Evolutionary conservation across 257 asterid species (phyloP), one percentile per base, ranked within the genome.

Genomic region (Asclepias syriaca): DNA sequence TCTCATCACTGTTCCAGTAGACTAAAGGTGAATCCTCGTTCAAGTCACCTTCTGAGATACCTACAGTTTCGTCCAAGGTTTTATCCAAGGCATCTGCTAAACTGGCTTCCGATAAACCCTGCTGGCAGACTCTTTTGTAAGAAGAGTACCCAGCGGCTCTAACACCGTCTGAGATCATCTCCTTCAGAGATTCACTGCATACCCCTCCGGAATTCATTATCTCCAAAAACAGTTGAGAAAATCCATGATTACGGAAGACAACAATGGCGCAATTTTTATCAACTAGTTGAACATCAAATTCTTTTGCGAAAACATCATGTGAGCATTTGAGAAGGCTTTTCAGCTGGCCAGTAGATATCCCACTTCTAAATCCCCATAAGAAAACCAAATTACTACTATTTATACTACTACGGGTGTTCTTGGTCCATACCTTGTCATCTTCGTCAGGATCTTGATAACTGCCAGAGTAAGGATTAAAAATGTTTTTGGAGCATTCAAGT

Each of bases 301-400:
- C 91, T 69, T 83, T 72, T 12, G 79, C 71, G 78, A 87, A 83
- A 45, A 84, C 80, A 65, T 84, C 87, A 48, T 87, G 90, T 6
- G 89, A 83, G 75, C 81, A 85, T 48, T 66, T 68, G 39, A 94
- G 84, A 72, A 88, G 75, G 68, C 60, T 75, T 78, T 87, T 94
- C 64, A 91, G 86, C 82, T 77, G 78, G 68, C 78, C 77, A 70
- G 89, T 85, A 19, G 96, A 88, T 75, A 81, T 80, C 70, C 90
- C 95, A 54, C 84, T 69, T 84, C 73, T 76, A 27, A 91, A 89
- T 32, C 98, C 97, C 97, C 96, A 91, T 66, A 94, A 68, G 86
- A 91, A 85, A 14, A 88, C 88, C 74, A 91, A 71, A 77, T 82
- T 84, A 50, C 75, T 69, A 22, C 57, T 78, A 75, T 90, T 78